These are phyloP conservation scores for Luffa acutangula DNA, from an alignment of 306 rosid genomes.

Conservation along the genomic window DNA sequence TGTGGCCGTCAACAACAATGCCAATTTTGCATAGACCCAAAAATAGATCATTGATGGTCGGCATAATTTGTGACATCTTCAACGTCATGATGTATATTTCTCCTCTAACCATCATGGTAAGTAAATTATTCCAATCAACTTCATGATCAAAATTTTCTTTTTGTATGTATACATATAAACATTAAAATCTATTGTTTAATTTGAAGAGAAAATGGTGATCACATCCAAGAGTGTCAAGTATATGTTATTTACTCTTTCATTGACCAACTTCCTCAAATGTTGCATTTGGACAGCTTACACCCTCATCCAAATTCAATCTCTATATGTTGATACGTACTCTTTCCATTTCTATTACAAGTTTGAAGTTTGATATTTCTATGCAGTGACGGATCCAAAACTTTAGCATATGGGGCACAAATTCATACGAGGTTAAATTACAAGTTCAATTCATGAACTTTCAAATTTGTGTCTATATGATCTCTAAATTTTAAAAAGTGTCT, in stretches of 20 bases:
- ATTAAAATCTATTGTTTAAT: too few relatives aligned
- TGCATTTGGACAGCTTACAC: slow-evolving; percentile 62
- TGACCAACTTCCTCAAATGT: slow-evolving; percentile 24
- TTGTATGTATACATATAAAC: too few relatives aligned
- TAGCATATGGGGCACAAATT: too few relatives aligned
- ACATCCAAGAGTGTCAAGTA: slow-evolving; percentile 4
- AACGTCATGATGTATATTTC: slow-evolving; percentile 56
- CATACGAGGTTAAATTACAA: too few relatives aligned
- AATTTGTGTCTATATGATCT: too few relatives aligned
- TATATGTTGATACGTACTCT: slow-evolving; percentile 33
- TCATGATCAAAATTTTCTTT: too few relatives aligned
- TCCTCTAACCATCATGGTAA: slow-evolving; percentile 62
- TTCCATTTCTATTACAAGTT: neutral
- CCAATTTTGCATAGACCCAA: neutral
- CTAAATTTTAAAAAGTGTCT: too few relatives aligned
- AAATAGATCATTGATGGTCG: slow-evolving; percentile 26
- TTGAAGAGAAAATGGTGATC: neutral
- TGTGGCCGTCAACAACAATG: neutral
- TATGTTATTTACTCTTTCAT: too few relatives aligned
- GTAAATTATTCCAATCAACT: too few relatives aligned
- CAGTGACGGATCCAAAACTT: too few relatives aligned
- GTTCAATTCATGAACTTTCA: too few relatives aligned
- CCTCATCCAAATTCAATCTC: slow-evolving; percentile 40
- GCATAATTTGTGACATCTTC: slow-evolving; percentile 41
- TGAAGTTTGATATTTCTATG: too few relatives aligned